Evolutionary conservation across 2,329 filamentous ascomycete species (phyloP), one percentile per base, ranked within the genome.

Genomic region (Hypoxylon sp.): DNA sequence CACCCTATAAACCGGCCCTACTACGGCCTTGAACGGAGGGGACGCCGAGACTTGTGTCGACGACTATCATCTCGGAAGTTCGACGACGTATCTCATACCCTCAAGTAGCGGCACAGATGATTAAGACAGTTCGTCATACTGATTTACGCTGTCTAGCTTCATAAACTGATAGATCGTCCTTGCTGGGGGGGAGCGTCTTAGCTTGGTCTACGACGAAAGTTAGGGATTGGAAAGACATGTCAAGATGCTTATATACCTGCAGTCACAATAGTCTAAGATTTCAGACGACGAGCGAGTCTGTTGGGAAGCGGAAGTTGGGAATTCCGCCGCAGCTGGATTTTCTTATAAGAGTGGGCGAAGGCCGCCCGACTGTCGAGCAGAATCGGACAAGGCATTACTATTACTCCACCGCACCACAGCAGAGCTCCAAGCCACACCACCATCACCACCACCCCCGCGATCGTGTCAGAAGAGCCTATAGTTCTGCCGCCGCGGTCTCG

Each of bases 401-500:
- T 15, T 15, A 21, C 18, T 23, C 31, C 4, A 43, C 33, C 26
- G 24, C 20, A n/a, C 40, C 17, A 33, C 13, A 24, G 15, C 33
- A 35, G 3, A 31, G 10, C 15, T 35, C 17, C 33, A 49, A 46
- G n/a, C n/a, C 26, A 13, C 23, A 24, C 20, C 18, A 6, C 23
- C 35, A 21, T 29, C 26, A 29, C 35, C 9, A 20, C 13, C 35
- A 38, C 4, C n/a, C 9, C 9, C 26, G 27, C 24, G 6, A 15
- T 20, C 18, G 20, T 33, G 20, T 15, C 13, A 26, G 33, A 26
- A 52, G 37, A 41, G 3, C 42, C 26, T 50, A 56, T 7, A 61
- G 21, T 41, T 58, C 53, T 2, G 40, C 38, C 40, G 2, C 57
- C 13, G 42, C 57, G 6, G 31, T 63, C 35, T 56, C 58, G 10